A percentile compares a stretch with the other conserved stretches of the same genome.
Evolutionary conservation across 1,284 basidiomycete species (phyloP).

Genomic region (Papiliotrema flavescens): DNA sequence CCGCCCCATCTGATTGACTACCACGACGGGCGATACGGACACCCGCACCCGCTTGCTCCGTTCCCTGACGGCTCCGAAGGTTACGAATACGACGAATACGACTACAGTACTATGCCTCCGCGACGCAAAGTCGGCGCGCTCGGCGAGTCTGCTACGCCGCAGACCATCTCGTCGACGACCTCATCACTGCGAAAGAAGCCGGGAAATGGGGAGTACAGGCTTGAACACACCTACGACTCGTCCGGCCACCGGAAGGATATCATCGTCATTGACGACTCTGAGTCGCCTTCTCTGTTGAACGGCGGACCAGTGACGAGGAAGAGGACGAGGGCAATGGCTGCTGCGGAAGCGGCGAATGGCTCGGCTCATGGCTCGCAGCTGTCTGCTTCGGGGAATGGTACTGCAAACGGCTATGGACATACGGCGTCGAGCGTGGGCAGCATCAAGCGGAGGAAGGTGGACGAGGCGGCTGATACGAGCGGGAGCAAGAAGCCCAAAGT

Average conservation of each 20-base stretch:
- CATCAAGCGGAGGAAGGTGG: slow-evolving; percentile 38
- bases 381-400: too few species aligned
- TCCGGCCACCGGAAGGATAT: slow-evolving; percentile 43
- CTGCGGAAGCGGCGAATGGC: slow-evolving; percentile 26
- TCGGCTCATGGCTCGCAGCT: too few species aligned
- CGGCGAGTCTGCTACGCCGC: slow-evolving; percentile 10
- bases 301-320: slow-evolving; percentile 27
- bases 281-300: slow-evolving; percentile 24
- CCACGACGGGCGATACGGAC: too few species aligned
- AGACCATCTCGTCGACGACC: slow-evolving; percentile 21
- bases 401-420: slow-evolving; percentile 2
- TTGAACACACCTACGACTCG: slow-evolving; percentile 44
- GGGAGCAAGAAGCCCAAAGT: slow-evolving; percentile 33
- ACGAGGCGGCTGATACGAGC: slow-evolving; percentile 24
- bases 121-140: slow-evolving; percentile 25
- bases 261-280: slow-evolving; percentile 43
- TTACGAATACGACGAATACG: background rate
- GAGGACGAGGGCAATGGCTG: slow-evolving; percentile 37
- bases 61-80: too few species aligned
- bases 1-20: too few species aligned
- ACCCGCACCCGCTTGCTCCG: background rate
- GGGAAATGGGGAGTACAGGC: slow-evolving; percentile 26
- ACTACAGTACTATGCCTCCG: slow-evolving; percentile 31
- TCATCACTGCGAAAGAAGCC: slow-evolving; percentile 3
- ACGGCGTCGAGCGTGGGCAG: background rate